A percentile compares a stretch with the other conserved stretches of the same genome.
Evolutionary conservation across 106 monocot species (phyloP).

Genomic region (Cymbidium sinense): DNA sequence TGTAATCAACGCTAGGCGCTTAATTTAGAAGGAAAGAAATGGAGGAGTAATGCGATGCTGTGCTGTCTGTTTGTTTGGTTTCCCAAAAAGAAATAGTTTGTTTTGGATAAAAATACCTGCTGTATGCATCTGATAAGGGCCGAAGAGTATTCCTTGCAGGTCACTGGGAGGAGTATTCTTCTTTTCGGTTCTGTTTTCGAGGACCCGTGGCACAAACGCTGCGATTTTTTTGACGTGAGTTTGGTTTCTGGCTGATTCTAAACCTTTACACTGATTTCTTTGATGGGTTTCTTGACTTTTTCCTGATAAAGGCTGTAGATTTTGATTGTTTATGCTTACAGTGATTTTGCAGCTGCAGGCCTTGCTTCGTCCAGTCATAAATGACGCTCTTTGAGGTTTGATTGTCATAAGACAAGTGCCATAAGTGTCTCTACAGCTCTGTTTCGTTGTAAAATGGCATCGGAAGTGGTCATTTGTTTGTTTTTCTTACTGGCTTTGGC

Average conservation of each 20-base stretch:
- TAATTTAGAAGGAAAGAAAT: conserved; percentile 6
- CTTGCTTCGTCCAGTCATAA: neutral
- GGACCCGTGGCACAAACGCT: neutral
- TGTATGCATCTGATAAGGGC: neutral
- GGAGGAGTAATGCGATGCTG: neutral
- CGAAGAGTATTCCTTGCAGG: neutral
- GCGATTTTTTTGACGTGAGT: neutral
- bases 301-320: neutral
- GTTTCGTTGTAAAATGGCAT: conserved; percentile 1
- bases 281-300: neutral
- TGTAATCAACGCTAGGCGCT: neutral
- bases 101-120: neutral
- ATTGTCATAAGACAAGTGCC: neutral
- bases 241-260: neutral
- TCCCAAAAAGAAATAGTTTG: neutral
- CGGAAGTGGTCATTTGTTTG: conserved; percentile 10
- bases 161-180: neutral
- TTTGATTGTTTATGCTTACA: neutral
- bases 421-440: neutral
- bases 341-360: neutral
- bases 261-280: neutral
- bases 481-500: conserved; percentile 6
- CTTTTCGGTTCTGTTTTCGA: neutral
- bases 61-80: no score
- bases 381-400: neutral